Evolutionary conservation across 805 yeast genomes (phyloP).

Genomic region (Metschnikowia shivogae): DNA sequence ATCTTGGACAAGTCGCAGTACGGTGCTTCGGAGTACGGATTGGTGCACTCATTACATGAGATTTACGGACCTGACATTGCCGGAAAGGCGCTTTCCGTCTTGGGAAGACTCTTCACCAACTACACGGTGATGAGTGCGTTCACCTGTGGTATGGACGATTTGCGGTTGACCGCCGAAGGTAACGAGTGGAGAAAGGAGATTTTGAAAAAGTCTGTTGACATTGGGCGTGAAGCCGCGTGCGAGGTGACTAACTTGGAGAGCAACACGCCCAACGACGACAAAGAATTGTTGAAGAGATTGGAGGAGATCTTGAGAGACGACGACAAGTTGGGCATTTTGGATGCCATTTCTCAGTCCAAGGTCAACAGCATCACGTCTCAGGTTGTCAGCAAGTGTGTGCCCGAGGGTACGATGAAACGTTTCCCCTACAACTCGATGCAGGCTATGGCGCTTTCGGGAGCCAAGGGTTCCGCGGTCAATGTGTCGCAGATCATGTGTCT

Average conservation of each 20-base stretch:
- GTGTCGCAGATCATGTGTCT: conserved; percentile 99
- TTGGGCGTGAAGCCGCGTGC: conserved; percentile 88
- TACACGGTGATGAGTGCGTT: conserved; percentile 89
- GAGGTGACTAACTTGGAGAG: conserved; percentile 84
- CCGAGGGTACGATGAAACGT: conserved; percentile 90
- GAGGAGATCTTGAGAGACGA: conserved; percentile 96
- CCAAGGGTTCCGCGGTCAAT: conserved; percentile 97
- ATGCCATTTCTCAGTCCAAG: conserved; percentile 91
- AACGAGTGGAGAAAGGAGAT: conserved; percentile 84
- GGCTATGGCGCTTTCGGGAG: conserved; percentile 98
- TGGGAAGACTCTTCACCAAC: conserved; percentile 92
- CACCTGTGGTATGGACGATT: conserved; percentile 99
- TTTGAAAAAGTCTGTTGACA: conserved; percentile 68
- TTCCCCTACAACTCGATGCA: conserved; percentile 98
- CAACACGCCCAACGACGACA: conserved; percentile 44
- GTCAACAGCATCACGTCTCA: conserved; percentile 91
- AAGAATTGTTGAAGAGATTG: conserved; percentile 79
- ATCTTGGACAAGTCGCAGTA: conserved; percentile 96
- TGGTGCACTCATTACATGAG: conserved; percentile 94
- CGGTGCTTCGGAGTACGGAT: conserved; percentile 96
- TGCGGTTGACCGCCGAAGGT: conserved; percentile 88
- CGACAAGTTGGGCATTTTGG: conserved; percentile 84
- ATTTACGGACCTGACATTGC: conserved; percentile 90
- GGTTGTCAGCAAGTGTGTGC: conserved; percentile 92
- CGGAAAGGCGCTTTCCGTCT: conserved; percentile 83